Conservation (phyloP, 2,329 filamentous ascomycete species). For the Blastomyces parvus region DNA sequence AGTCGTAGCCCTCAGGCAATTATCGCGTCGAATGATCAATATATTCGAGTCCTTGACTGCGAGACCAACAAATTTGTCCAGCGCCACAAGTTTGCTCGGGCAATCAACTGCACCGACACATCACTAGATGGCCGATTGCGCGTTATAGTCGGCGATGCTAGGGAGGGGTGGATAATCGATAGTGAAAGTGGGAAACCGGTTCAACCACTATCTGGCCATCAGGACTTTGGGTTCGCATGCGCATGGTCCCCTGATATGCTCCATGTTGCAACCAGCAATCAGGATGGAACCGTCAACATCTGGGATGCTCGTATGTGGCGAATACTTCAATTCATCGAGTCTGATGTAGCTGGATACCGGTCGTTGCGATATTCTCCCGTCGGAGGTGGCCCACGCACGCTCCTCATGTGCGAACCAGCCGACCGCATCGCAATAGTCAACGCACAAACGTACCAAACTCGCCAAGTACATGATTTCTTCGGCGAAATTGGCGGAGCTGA, state of each 20-base stretch:
- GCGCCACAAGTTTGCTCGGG: constrained; percentile 30
- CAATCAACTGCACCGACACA: constrained; percentile 39
- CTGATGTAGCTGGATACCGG: constrained; percentile 38
- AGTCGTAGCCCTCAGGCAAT: constrained; percentile 42
- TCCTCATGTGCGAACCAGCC: constrained; percentile 36
- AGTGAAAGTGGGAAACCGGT: constrained; percentile 35
- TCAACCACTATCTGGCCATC: constrained; percentile 32
- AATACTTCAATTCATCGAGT: constrained; percentile 32
- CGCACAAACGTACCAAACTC: constrained; percentile 33
- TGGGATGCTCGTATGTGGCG: constrained; percentile 39
- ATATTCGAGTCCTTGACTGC: constrained; percentile 47
- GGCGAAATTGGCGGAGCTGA: constrained; percentile 38
- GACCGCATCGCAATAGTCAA: constrained; percentile 39
- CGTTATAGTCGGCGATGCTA: constrained; percentile 37
- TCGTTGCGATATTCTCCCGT: constrained; percentile 37
- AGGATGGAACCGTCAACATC: constrained; percentile 39
- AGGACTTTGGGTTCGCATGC: constrained; percentile 39
- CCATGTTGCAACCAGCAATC: constrained; percentile 40
- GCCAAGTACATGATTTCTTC: constrained; percentile 39
- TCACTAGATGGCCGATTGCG: constrained; percentile 36
- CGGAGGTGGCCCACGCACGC: constrained; percentile 35
- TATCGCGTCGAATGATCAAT: constrained; percentile 50
- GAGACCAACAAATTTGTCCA: constrained; percentile 35
- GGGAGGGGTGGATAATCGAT: constrained; percentile 35
- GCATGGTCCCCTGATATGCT: constrained; percentile 40